Conservation (phyloP, 768 basidiomycete species). For the Phylloporus arenicola region DNA sequence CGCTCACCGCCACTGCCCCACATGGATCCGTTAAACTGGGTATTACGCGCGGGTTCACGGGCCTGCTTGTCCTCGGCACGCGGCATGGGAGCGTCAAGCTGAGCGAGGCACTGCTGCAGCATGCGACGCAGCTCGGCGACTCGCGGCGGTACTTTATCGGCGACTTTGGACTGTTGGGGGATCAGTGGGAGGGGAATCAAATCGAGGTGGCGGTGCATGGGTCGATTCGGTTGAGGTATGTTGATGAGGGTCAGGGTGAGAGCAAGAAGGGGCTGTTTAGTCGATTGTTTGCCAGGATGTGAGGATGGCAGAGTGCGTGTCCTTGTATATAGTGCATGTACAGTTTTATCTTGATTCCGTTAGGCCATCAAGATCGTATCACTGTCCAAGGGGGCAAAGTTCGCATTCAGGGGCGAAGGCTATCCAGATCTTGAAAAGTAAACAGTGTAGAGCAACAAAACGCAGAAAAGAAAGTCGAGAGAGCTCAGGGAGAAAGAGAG, state of each 20-base stretch:
- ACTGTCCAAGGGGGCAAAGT: too few relatives aligned
- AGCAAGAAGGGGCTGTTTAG: slow-evolving; percentile 9
- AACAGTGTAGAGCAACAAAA: too few relatives aligned
- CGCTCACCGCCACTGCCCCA: slow-evolving; percentile 2
- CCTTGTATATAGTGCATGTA: background rate
- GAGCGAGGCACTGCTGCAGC: slow-evolving; percentile 9
- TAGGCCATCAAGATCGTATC: too few relatives aligned
- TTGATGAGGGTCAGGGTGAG: slow-evolving; percentile 10
- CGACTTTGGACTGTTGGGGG: slow-evolving; percentile 15
- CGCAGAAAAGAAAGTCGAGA: too few relatives aligned
- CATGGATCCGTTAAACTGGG: slow-evolving; percentile 14
- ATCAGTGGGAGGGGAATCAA: slow-evolving; percentile 20
- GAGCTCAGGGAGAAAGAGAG: too few relatives aligned
- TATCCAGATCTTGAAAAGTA: too few relatives aligned
- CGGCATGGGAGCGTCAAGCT: slow-evolving; percentile 14
- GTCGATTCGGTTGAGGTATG: slow-evolving; percentile 16
- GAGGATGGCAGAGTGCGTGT: background rate
- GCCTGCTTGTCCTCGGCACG: slow-evolving; percentile 16
- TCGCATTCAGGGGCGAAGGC: too few relatives aligned
- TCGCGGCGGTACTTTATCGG: slow-evolving; percentile 24
- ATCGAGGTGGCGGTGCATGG: slow-evolving; percentile 16
- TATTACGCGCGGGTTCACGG: slow-evolving; percentile 21
- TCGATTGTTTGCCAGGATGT: slow-evolving; percentile 17
- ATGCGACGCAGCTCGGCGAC: slow-evolving; percentile 14
- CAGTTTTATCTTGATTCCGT: too few relatives aligned